Percentiles rank a stretch among this genome's conserved stretches.
phyloP scores from a whole-genome alignment of 75 land plant species.

The Selaginella moellendorffii region DNA sequence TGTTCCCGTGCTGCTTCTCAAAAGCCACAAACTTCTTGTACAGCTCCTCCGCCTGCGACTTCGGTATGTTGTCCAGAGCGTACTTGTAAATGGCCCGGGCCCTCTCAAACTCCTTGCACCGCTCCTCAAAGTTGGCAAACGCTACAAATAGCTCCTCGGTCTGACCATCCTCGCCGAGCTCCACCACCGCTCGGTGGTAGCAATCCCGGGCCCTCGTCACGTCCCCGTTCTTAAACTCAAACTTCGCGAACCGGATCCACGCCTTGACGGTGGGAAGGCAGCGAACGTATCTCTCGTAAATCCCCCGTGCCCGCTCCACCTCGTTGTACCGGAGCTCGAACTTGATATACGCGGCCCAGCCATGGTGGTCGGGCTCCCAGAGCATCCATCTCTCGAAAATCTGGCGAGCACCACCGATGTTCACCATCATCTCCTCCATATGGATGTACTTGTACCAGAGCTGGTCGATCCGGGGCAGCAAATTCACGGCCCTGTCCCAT shows the following conservation, averaged over 20 bases:
- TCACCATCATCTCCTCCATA: constrained; percentile 84
- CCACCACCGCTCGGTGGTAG: constrained; percentile 62
- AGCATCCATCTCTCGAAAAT: constrained; percentile 80
- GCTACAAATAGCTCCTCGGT: constrained; percentile 82
- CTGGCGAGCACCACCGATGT: constrained; percentile 67
- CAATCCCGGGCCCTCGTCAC: constrained; percentile 36
- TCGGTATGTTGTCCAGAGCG: constrained; percentile 81
- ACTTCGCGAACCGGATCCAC: constrained; percentile 69
- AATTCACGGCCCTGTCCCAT: constrained; percentile 72
- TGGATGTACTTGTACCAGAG: constrained; percentile 95
- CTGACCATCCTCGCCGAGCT: constrained; percentile 79
- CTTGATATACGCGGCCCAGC: constrained; percentile 74
- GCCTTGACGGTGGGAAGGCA: constrained; percentile 55
- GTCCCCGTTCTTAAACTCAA: constrained; percentile 84
- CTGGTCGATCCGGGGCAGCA: constrained; percentile 76
- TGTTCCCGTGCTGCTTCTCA: constrained; percentile 87
- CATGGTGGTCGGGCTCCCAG: constrained; percentile 85
- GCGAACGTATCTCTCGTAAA: constrained; percentile 60
- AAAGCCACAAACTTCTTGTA: constrained; percentile 78
- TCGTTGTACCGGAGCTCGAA: constrained; percentile 81
- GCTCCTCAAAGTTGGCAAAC: constrained; percentile 90
- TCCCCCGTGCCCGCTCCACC: constrained; percentile 49
- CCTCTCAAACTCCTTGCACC: constrained; percentile 68
- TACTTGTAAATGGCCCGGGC: constrained; percentile 68
- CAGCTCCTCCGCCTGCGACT: constrained; percentile 71